Percentiles rank a stretch among this genome's conserved stretches.
Evolutionary conservation across 1,284 basidiomycete genomes (phyloP).

Genomic region (Ustilago trichophora): DNA sequence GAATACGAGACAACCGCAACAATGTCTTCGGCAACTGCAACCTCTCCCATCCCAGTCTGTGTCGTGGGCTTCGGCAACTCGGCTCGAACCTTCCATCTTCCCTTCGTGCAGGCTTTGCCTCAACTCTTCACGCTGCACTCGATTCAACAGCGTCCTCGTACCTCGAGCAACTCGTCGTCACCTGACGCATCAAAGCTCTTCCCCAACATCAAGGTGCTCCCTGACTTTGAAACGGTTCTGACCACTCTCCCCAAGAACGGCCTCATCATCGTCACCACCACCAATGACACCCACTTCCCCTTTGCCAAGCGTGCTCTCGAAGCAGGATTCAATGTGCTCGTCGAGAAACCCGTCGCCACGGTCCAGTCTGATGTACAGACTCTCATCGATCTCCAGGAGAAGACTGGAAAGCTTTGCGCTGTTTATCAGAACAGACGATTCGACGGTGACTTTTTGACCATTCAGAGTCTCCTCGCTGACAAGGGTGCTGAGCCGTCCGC

Average conservation of each 20-base stretch:
- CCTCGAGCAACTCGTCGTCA: constrained; percentile 23
- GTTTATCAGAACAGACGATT: constrained; percentile 64
- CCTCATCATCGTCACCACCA: constrained; percentile 63
- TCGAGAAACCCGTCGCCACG: constrained; percentile 63
- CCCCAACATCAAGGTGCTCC: constrained; percentile 50
- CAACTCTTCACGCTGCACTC: constrained; percentile 54
- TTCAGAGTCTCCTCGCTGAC: constrained; percentile 51
- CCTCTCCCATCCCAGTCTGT: constrained; percentile 56
- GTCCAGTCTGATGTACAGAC: constrained; percentile 42
- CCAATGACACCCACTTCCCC: constrained; percentile 63
- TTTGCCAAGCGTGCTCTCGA: constrained; percentile 60
- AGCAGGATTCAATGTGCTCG: constrained; percentile 60
- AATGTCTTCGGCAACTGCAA: too few species aligned
- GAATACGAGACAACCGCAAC: too few species aligned
- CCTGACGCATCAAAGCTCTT: constrained; percentile 43
- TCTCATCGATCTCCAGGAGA: constrained; percentile 46
- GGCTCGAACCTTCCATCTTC: constrained; percentile 62
- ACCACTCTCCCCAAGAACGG: constrained; percentile 54
- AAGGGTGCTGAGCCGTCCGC: constrained; percentile 49
- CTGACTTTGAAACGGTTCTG: constrained; percentile 55
- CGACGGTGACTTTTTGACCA: constrained; percentile 63
- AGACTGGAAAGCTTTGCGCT: constrained; percentile 57
- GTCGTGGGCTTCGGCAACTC: constrained; percentile 60
- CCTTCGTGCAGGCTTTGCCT: constrained; percentile 55
- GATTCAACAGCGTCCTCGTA: constrained; percentile 60